Evolutionary conservation across 2,329 filamentous ascomycete genomes (phyloP).

Genomic region (Fusarium sacchari): DNA sequence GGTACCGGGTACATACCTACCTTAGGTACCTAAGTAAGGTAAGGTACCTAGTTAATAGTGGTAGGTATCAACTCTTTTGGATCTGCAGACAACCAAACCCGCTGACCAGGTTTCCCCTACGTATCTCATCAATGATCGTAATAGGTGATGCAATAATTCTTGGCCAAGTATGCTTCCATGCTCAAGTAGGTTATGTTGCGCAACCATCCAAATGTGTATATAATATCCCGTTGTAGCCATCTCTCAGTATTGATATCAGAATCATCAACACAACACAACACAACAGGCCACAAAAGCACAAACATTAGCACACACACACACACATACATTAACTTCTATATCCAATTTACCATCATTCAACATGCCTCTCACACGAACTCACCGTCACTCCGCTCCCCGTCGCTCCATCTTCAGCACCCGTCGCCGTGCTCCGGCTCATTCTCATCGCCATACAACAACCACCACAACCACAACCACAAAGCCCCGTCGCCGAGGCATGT

Average conservation of each 20-base stretch:
- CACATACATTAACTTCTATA: not conserved
- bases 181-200: not conserved
- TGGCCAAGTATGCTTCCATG: not conserved
- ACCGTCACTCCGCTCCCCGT: conserved; percentile 41
- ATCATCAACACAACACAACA: conserved; percentile 4
- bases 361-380: conserved; percentile 48
- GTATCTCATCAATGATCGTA: conserved; percentile 32
- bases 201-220: conserved; percentile 16
- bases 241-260: not conserved
- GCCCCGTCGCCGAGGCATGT: conserved; percentile 55
- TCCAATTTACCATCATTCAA: not conserved
- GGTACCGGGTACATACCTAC: too few species aligned
- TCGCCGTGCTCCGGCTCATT: conserved; percentile 40
- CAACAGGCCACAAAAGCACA: conserved; percentile 9
- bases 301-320: conserved; percentile 10
- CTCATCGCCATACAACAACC: conserved; percentile 45
- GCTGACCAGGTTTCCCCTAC: conserved; percentile 13
- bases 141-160: conserved; percentile 35
- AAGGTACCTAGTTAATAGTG: not conserved
- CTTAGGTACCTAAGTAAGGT: too few species aligned
- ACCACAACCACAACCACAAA: conserved; percentile 53
- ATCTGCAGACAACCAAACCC: not conserved
- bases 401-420: conserved; percentile 42
- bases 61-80: not conserved
- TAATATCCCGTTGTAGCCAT: conserved; percentile 4